A percentile compares a stretch with the other conserved stretches of the same genome.
phyloP scores from a whole-genome alignment of 768 basidiomycete genomes.

The Aureoboletus auriporus region DNA sequence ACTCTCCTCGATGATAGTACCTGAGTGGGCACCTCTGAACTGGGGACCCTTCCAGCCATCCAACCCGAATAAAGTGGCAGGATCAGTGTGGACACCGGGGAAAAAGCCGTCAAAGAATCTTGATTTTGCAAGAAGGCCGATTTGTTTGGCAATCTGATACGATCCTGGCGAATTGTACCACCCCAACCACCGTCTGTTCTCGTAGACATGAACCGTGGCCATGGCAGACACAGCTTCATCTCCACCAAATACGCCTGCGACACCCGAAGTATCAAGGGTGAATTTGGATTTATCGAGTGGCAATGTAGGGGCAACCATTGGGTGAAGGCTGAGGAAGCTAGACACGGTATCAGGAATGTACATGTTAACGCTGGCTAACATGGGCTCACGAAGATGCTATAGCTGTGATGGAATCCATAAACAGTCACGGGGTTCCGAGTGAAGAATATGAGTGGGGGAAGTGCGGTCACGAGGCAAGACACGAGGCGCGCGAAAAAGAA shows the following conservation, averaged over 20 bases:
- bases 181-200: slow-evolving; percentile 31
- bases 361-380: slow-evolving; percentile 15
- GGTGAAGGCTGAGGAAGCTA: slow-evolving; percentile 13
- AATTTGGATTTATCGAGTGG: slow-evolving; percentile 19
- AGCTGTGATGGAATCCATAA: neutral
- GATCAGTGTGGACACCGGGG: slow-evolving; percentile 31
- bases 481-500: neutral
- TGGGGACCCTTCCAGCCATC: slow-evolving; percentile 29
- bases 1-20: slow-evolving; percentile 27
- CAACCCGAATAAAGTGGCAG: slow-evolving; percentile 29
- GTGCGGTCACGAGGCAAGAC: neutral
- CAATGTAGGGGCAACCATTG: slow-evolving; percentile 9
- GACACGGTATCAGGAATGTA: slow-evolving; percentile 12
- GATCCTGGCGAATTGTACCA: slow-evolving; percentile 39
- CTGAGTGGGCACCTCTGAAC: slow-evolving; percentile 32
- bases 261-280: slow-evolving; percentile 29
- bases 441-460: neutral
- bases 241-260: slow-evolving; percentile 36
- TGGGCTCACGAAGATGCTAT: slow-evolving; percentile 8
- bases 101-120: slow-evolving; percentile 32
- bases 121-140: slow-evolving; percentile 30
- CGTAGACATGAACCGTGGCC: slow-evolving; percentile 34
- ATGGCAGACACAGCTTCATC: slow-evolving; percentile 38
- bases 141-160: slow-evolving; percentile 32
- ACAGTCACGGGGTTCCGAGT: neutral